Base-by-base conservation (phyloP, 495 filamentous ascomycete species). In the Podospora anserina region DNA sequence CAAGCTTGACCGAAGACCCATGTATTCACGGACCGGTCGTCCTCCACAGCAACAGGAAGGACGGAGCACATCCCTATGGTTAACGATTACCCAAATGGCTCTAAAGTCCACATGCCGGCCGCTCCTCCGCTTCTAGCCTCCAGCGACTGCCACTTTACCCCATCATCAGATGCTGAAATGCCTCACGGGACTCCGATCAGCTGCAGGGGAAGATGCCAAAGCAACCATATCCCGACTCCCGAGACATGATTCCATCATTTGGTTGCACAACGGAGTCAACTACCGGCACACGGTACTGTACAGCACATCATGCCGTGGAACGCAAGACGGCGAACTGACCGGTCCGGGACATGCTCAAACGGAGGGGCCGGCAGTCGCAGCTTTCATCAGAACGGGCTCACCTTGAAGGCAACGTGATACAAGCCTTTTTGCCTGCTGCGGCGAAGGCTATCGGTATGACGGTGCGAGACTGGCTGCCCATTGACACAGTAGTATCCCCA, bases 401-500 rank as follows among this genome's bases (percentile, higher is more conserved):
- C 39, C 39, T 49, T 49, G 39, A 49, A 49, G 39, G 39, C 39
- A 13, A 13, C 39, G 39, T 49, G 39, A 11, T 16, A 49, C 39
- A 49, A 49, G 39, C 13, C 39, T 49, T 49, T 32, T 7, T 32
- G 23, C 39, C 9, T 49, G 7, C 2, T 49, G 39, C 39, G 9
- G 15, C 13, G 15, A 49, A 49, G 39, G 7, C 39, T 49, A 13
- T 49, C 39, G 39, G 39, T 49, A 49, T 49, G 39, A 49, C 39
- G 39, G 39, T 0, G 15, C 39, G 39, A 49, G 39, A 49, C 39
- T 49, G 39, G 39, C 15, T 49, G 39, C 13, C n/a, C 11, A 20
- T 4, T 58, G 55, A 58, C 20, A 58, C 18, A 58, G 55, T 58
- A 58, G 23, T n/a, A 58, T 58, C 55, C 55, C 55, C 55, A 58